Evolutionary conservation across 2,329 filamentous ascomycete species (phyloP).

Genomic region (Cryphonectria japonica): DNA sequence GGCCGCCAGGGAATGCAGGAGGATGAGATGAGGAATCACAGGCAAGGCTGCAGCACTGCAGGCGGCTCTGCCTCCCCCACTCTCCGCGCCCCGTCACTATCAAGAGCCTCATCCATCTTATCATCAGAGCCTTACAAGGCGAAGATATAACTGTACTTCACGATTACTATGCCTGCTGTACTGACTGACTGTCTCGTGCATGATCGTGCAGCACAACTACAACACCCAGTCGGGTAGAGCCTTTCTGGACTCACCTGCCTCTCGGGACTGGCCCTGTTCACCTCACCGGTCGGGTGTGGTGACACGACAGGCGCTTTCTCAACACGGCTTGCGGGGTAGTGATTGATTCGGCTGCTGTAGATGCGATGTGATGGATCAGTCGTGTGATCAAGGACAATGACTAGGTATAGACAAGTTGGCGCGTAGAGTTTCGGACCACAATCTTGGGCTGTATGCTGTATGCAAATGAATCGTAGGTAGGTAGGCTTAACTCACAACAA

Average conservation of each 20-base stretch:
- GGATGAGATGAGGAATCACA: not conserved
- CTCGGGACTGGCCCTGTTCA: not conserved
- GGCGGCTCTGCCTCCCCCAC: not conserved
- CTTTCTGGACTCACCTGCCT: not conserved
- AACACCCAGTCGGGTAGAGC: not conserved
- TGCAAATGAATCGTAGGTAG: too few species aligned
- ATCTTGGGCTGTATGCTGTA: too few species aligned
- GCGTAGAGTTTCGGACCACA: too few species aligned
- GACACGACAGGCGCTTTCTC: not conserved
- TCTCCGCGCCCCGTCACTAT: not conserved
- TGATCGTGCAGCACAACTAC: too few species aligned
- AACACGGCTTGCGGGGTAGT: not conserved
- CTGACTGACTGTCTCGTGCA: not conserved
- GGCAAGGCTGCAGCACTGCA: not conserved
- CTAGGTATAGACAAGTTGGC: not conserved
- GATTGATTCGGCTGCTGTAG: not conserved
- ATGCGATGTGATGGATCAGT: not conserved
- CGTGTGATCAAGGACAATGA: not conserved
- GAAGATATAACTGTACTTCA: not conserved
- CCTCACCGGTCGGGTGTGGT: not conserved
- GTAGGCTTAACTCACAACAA: too few species aligned
- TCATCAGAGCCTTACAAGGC: not conserved
- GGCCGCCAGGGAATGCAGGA: constrained; percentile 3
- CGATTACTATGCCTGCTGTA: not conserved
- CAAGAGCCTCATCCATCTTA: not conserved